A percentile compares a stretch with the other conserved stretches of the same genome.
These are phyloP conservation scores for Daldinia eschscholtzii DNA, from an alignment of 2,329 filamentous ascomycete genomes.

Conservation along the genomic window DNA sequence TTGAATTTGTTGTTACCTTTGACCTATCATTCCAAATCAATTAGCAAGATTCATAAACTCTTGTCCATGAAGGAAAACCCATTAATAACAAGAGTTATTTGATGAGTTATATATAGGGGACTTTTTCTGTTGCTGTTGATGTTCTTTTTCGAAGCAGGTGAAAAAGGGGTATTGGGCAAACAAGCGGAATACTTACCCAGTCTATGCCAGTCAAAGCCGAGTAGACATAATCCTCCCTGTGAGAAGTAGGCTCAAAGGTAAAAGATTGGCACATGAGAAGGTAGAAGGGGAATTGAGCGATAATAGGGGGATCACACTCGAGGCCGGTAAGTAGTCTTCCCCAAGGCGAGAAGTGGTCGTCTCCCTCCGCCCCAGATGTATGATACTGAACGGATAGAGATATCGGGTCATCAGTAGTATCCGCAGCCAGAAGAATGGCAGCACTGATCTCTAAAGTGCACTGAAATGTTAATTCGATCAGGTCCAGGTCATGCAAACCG, in stretches of 20 bases:
- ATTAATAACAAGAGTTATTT: too few species aligned
- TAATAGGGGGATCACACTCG: neutral
- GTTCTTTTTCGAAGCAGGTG: too few species aligned
- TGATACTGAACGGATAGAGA: neutral
- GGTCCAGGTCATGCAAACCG: conserved; percentile 1
- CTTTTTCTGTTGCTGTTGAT: neutral
- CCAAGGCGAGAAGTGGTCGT: neutral
- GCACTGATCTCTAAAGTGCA: conserved; percentile 1
- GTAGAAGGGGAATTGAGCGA: neutral
- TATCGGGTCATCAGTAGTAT: conserved; percentile 1
- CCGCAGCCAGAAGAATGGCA: neutral
- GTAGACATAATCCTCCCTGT: conserved; percentile 2
- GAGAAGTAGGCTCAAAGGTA: neutral
- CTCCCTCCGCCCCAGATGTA: neutral
- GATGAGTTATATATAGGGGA: too few species aligned
- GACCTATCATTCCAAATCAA: neutral
- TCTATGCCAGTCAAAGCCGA: neutral
- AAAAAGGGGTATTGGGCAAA: too few species aligned
- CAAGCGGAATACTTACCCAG: neutral
- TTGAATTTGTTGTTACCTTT: conserved; percentile 3
- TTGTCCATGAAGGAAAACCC: too few species aligned
- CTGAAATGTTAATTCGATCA: neutral
- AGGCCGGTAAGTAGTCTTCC: neutral
- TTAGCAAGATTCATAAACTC: neutral
- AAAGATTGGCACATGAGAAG: neutral